A percentile compares a stretch with the other conserved stretches of the same genome.
phyloP scores from a whole-genome alignment of 805 yeast species.

The Yamadazyma takamatsuzukensis region DNA sequence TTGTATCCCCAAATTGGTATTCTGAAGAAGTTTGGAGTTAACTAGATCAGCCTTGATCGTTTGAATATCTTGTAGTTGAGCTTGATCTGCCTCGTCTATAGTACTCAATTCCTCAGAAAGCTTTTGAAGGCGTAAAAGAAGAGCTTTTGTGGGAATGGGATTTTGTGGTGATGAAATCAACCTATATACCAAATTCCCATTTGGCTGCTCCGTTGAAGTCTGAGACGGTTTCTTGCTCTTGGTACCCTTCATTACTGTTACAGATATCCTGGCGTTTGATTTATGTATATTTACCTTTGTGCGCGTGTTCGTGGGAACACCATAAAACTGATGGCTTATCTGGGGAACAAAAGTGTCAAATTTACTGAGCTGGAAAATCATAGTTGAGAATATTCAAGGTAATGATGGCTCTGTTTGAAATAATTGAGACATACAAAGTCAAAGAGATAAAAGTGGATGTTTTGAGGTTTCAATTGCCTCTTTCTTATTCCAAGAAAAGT shows the following conservation, averaged over 20 bases:
- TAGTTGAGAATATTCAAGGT: too few species aligned
- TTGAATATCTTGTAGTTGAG: conserved; percentile 39
- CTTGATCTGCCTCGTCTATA: conserved; percentile 45
- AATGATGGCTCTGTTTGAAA: too few species aligned
- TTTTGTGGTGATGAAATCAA: conserved; percentile 55
- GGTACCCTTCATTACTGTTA: too few species aligned
- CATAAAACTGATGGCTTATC: not conserved
- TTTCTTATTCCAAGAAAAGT: conserved; percentile 12
- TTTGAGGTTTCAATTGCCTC: conserved; percentile 20
- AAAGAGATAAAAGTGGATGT: conserved; percentile 20
- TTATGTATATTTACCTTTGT: not conserved
- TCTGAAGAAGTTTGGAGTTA: conserved; percentile 54
- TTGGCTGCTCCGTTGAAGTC: too few species aligned
- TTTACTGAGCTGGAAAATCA: too few species aligned
- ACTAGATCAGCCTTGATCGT: conserved; percentile 49
- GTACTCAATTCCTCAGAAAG: conserved; percentile 63
- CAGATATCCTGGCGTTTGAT: conserved; percentile 27
- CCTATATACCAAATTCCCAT: too few species aligned
- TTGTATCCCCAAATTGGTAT: conserved; percentile 65
- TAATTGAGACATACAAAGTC: conserved; percentile 19
- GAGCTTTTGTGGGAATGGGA: conserved; percentile 60
- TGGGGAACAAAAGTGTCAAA: too few species aligned
- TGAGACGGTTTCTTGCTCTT: too few species aligned
- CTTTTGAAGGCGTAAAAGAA: conserved; percentile 50
- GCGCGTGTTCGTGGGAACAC: not conserved